Evolutionary conservation across 805 yeast species (phyloP).

Genomic region (Cyberlindnera euphorbiae): DNA sequence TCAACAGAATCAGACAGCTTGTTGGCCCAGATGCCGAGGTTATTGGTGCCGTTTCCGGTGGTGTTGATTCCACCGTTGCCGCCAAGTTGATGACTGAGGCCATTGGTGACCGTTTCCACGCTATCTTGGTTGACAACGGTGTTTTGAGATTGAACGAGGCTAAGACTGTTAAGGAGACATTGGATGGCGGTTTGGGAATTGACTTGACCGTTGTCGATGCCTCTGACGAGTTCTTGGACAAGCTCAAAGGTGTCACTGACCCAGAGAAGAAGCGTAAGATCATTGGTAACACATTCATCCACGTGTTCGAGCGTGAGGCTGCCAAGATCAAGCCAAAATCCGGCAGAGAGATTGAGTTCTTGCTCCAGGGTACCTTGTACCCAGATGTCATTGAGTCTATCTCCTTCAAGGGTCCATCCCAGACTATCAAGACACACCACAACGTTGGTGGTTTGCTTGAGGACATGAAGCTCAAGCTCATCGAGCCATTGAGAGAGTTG

Average conservation of each 20-base stretch:
- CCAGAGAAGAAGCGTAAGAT: conserved; percentile 99
- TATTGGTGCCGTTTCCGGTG: conserved; percentile 99
- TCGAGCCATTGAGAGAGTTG: conserved; percentile 97
- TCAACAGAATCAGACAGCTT: conserved; percentile 80
- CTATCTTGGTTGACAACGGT: conserved; percentile 96
- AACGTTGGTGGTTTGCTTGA: conserved; percentile 98
- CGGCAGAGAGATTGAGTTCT: conserved; percentile 86
- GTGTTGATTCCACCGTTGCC: conserved; percentile 99
- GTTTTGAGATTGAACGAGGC: conserved; percentile 96
- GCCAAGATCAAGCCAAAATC: conserved; percentile 83
- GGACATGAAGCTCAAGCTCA: conserved; percentile 95
- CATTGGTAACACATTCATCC: conserved; percentile 96
- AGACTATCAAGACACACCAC: conserved; percentile 98
- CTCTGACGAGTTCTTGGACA: conserved; percentile 77
- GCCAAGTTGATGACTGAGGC: conserved; percentile 98
- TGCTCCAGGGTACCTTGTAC: conserved; percentile 95
- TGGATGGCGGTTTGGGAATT: conserved; percentile 91
- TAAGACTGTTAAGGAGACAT: conserved; percentile 77
- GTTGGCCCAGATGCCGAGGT: conserved; percentile 99
- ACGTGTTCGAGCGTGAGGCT: conserved; percentile 95
- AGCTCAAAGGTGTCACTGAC: conserved; percentile 90
- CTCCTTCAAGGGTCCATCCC: conserved; percentile 99
- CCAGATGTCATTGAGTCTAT: conserved; percentile 99
- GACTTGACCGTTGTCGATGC: conserved; percentile 95
- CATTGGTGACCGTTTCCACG: conserved; percentile 98